These are phyloP conservation scores for Clarireedia sp. DNA, from an alignment of 2,329 filamentous ascomycete species.

Conservation along the genomic window DNA sequence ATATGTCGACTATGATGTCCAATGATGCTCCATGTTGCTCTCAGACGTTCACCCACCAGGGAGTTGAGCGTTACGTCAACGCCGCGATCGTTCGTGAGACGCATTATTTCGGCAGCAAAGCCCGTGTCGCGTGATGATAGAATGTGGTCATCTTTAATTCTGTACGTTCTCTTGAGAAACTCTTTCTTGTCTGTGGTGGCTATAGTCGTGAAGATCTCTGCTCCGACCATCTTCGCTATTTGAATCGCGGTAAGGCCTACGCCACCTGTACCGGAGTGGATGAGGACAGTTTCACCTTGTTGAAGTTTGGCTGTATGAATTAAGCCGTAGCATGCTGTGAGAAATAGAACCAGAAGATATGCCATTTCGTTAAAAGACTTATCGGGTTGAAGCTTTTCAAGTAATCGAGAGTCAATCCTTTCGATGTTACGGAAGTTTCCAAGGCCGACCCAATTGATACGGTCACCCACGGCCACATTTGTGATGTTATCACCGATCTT, in stretches of 20 bases:
- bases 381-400: slow-evolving; percentile 15
- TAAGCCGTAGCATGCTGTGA: slow-evolving; percentile 38
- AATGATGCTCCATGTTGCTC: slow-evolving; percentile 28
- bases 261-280: slow-evolving; percentile 17
- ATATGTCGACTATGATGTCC: slow-evolving; percentile 32
- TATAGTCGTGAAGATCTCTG: slow-evolving; percentile 38
- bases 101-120: slow-evolving; percentile 27
- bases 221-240: slow-evolving; percentile 27
- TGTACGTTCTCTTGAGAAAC: slow-evolving; percentile 30
- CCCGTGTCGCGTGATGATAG: slow-evolving; percentile 34
- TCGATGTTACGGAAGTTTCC: slow-evolving; percentile 22
- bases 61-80: slow-evolving; percentile 26
- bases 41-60: slow-evolving; percentile 18
- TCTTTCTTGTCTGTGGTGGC: slow-evolving; percentile 31
- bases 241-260: slow-evolving; percentile 23
- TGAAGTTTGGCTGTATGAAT: slow-evolving; percentile 33
- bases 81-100: slow-evolving; percentile 17
- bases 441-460: slow-evolving; percentile 26
- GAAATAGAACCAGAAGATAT: slow-evolving; percentile 19
- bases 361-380: slow-evolving; percentile 21
- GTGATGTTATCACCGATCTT: slow-evolving; percentile 46
- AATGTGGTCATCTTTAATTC: slow-evolving; percentile 34
- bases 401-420: slow-evolving; percentile 18
- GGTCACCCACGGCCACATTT: slow-evolving; percentile 44
- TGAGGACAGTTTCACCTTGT: slow-evolving; percentile 25